Evolutionary conservation across 2,329 filamentous ascomycete species (phyloP).

Genomic region (Cladosporium cucumerinum): DNA sequence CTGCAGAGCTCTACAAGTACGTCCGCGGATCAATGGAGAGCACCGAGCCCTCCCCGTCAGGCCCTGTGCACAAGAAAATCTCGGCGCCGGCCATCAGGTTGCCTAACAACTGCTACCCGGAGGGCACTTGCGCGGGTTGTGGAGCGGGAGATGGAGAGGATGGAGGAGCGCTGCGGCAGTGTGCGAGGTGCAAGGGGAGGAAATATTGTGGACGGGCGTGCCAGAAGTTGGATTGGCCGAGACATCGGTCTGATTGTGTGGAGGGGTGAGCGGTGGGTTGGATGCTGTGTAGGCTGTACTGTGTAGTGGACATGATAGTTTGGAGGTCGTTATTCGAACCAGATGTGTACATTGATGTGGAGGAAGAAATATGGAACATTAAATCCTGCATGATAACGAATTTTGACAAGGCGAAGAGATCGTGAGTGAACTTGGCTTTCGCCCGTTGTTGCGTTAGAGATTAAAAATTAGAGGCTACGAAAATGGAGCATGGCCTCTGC

Average conservation of each 20-base stretch:
- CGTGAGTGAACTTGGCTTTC: not conserved
- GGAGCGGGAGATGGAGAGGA: not conserved
- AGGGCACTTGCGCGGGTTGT: not conserved
- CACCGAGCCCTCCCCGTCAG: not conserved
- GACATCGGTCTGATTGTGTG: not conserved
- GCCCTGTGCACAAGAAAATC: not conserved
- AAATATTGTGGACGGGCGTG: not conserved
- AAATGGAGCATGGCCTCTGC: not conserved
- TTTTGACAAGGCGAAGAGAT: not conserved
- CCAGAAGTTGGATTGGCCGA: not conserved
- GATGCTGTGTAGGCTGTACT: not conserved
- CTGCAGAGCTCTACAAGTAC: not conserved
- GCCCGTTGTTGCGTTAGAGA: not conserved
- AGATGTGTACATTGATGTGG: too few species aligned
- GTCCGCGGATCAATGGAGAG: not conserved
- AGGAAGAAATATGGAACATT: too few species aligned
- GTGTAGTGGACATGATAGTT: not conserved
- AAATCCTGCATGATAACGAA: not conserved
- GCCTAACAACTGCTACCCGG: not conserved
- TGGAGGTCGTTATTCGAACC: too few species aligned
- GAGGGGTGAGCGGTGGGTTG: not conserved
- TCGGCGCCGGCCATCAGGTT: not conserved
- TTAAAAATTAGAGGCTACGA: constrained; percentile 3
- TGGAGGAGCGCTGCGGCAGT: not conserved
- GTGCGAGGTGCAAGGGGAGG: not conserved